Base-by-base conservation (phyloP, 2,329 filamentous ascomycete species). In the Leptographium wingfieldii region DNA sequence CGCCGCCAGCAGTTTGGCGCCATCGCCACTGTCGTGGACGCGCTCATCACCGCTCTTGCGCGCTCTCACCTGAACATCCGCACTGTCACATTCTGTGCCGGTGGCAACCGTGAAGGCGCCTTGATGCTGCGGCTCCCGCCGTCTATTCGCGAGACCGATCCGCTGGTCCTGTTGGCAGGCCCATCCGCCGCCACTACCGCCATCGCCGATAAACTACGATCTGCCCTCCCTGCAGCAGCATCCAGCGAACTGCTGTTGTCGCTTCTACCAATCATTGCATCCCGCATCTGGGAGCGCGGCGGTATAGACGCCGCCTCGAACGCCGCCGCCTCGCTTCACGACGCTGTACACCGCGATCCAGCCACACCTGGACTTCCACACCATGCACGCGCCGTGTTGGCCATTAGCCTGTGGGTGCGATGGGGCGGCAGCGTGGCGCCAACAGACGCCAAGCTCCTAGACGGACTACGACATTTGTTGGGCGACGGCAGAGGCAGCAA, bases 61-160 rank as follows among this genome's bases (percentile, higher is more conserved):
- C 63, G 61, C 29, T 31, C 48, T 3, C 54, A 43, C 29, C 88
- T 88, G 4, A 78, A 78, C 52, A 86, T 95, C 65, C 82, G 83
- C 52, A 79, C 81, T 29, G 88, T 92, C 3, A 86, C 86, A 0
- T 96, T 96, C 72, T 95, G 90, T 69, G 86, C 90, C 66, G 70
- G 92, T 25, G 92, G 91, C 9, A 92, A 96, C 63, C 79, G 91
- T 49, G 91, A 96, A 72, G 92, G 92, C 0, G 85, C 85, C 52
- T 74, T 96, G 48, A 90, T 90, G 73, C 83, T 88, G 72, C 84
- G 79, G 62, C 78, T 96, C 12, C 77, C 83, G 0, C 65, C 71
- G 0, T 69, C 77, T 0, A 71, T 87, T 19, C 82, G 87, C 59
- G 80, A 83, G 56, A 78, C 82, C 64, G 78, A 86, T 66, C 90